Conservation (phyloP, 2,329 filamentous ascomycete genomes). For the Fusarium sp. region DNA sequence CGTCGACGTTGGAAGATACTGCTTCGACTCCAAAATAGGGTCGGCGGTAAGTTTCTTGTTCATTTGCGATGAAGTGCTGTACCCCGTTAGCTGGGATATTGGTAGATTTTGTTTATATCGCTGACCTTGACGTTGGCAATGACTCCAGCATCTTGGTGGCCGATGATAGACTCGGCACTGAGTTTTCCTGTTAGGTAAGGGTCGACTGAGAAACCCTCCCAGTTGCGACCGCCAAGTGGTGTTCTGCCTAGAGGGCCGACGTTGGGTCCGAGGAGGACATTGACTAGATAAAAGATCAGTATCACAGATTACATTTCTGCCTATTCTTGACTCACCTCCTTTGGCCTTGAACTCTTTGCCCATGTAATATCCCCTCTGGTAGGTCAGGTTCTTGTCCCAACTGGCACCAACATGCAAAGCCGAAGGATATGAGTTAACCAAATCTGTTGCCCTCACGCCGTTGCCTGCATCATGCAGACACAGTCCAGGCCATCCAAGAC, state of each 20-base stretch:
- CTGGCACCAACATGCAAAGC: slow-evolving; percentile 62
- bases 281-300: slow-evolving; percentile 57
- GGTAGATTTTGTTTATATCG: rapidly evolving
- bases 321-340: slow-evolving; percentile 61
- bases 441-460: slow-evolving; percentile 62
- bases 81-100: rapidly evolving
- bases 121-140: slow-evolving; percentile 78
- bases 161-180: slow-evolving; percentile 78
- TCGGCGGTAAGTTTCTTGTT: slow-evolving; percentile 67
- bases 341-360: slow-evolving; percentile 69
- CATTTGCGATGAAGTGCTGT: slow-evolving; percentile 71
- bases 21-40: slow-evolving; percentile 62
- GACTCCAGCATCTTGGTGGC: slow-evolving; percentile 82
- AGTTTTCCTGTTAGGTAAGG: slow-evolving; percentile 78
- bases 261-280: slow-evolving; percentile 77
- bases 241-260: slow-evolving; percentile 80
- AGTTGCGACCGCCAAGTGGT: slow-evolving; percentile 78
- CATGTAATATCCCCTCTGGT: slow-evolving; percentile 65
- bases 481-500: slow-evolving; percentile 61
- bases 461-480: slow-evolving; percentile 65
- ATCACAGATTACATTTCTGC: rapidly evolving
- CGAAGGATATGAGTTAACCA: slow-evolving; percentile 63
- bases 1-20: slow-evolving; percentile 72
- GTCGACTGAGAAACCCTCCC: slow-evolving; percentile 81
- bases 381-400: slow-evolving; percentile 68